Evolutionary conservation across 108 stramenopile genomes (phyloP).

Genomic region (Schizochytrium sp.): DNA sequence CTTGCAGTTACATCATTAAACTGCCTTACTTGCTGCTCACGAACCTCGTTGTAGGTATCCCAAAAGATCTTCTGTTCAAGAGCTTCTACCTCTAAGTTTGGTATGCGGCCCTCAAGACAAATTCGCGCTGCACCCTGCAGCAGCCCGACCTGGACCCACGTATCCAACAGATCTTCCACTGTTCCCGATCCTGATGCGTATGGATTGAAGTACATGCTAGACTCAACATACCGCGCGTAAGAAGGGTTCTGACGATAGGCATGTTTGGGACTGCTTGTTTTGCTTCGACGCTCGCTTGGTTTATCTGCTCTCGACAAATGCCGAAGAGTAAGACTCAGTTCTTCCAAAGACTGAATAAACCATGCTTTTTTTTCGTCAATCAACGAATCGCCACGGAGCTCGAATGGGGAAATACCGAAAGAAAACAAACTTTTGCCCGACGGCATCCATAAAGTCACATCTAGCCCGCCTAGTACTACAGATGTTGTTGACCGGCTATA

Average conservation of each 20-base stretch:
- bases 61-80: conserved; percentile 13
- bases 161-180: conserved; percentile 19
- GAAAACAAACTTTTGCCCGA: conserved; percentile 19
- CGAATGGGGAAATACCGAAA: not conserved
- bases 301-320: not conserved
- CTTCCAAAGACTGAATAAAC: not conserved
- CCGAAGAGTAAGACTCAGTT: not conserved
- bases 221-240: conserved; percentile 1
- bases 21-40: not conserved
- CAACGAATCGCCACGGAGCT: conserved; percentile 16
- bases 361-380: conserved; percentile 42
- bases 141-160: conserved; percentile 42
- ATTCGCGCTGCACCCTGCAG: not conserved
- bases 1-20: conserved; percentile 50
- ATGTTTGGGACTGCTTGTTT: not conserved
- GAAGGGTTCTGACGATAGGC: not conserved
- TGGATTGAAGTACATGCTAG: conserved; percentile 32
- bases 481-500: conserved; percentile 14
- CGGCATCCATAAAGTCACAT: conserved; percentile 24
- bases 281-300: not conserved
- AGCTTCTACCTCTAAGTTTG: not conserved
- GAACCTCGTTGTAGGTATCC: conserved; percentile 3
- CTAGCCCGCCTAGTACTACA: not conserved
- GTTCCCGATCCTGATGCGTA: not conserved
- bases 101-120: not conserved